Conservation (phyloP, 2,329 filamentous ascomycete genomes). For the Ophiognomonia clavigignenti-juglandacearum region DNA sequence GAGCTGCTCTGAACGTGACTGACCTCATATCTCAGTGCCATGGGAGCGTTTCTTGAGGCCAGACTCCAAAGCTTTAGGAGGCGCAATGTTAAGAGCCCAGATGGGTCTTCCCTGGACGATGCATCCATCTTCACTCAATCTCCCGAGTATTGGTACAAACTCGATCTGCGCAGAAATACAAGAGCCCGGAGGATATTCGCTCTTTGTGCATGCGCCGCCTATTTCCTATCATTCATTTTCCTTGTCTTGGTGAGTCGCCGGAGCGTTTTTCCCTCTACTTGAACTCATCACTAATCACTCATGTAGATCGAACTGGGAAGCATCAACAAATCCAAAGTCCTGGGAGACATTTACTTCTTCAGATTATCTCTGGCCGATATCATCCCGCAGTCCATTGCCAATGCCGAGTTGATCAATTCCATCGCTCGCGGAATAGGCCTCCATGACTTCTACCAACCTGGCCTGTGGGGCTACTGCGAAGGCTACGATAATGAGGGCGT, state of each 20-base stretch:
- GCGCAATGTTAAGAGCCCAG: conserved; percentile 12
- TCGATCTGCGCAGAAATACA: too few species aligned
- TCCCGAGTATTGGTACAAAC: too few species aligned
- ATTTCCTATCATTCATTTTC: too few species aligned
- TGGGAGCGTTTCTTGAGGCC: conserved; percentile 12
- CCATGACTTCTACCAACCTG: conserved; percentile 92
- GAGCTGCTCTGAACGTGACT: conserved; percentile 2
- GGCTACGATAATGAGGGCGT: conserved; percentile 72
- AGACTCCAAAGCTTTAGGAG: conserved; percentile 12
- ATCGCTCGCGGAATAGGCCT: conserved; percentile 82
- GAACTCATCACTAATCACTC: too few species aligned
- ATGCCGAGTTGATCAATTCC: conserved; percentile 74
- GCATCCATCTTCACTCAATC: too few species aligned
- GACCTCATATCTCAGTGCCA: conserved; percentile 3
- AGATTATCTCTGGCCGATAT: too few species aligned
- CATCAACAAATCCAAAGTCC: too few species aligned
- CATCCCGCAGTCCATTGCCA: conserved; percentile 67
- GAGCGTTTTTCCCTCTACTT: too few species aligned
- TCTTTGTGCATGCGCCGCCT: too few species aligned
- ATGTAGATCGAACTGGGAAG: conserved; percentile 76
- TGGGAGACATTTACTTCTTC: too few species aligned
- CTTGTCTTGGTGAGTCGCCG: too few species aligned
- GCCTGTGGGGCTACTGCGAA: conserved; percentile 89
- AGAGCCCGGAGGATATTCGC: too few species aligned
- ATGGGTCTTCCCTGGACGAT: conserved; percentile 17